These are phyloP conservation scores for Podaxis sp. DNA, from an alignment of 768 basidiomycete species.

Conservation along the genomic window DNA sequence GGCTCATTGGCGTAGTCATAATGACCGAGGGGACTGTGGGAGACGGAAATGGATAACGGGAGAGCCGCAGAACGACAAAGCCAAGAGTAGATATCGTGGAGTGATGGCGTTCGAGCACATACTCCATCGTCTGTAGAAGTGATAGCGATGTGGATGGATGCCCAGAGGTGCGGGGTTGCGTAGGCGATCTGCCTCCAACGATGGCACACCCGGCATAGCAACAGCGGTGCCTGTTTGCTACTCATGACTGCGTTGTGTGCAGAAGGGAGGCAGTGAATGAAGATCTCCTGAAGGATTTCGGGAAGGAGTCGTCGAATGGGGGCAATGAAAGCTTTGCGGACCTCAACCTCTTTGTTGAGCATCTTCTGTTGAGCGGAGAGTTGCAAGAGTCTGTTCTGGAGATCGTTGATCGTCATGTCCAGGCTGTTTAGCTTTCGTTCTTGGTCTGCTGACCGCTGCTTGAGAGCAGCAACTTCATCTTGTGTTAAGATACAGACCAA, in stretches of 20 bases:
- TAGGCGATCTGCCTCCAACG: slow-evolving; percentile 20
- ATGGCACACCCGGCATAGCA: slow-evolving; percentile 19
- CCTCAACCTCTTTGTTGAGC: neutral
- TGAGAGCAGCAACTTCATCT: neutral
- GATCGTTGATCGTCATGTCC: neutral
- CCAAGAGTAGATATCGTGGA: slow-evolving; percentile 1
- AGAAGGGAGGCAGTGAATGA: slow-evolving; percentile 19
- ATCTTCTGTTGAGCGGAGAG: neutral
- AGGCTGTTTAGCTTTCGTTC: neutral
- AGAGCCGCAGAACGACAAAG: neutral
- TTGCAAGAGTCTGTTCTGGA: neutral
- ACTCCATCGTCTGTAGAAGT: neutral
- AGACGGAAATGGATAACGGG: slow-evolving; percentile 2
- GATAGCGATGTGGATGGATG: slow-evolving; percentile 19
- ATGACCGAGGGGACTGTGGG: no score
- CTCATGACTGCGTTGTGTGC: slow-evolving; percentile 18
- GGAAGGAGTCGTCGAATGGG: slow-evolving; percentile 20
- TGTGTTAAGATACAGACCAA: no score
- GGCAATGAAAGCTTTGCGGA: neutral
- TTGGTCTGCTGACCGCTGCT: neutral
- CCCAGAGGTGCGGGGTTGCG: slow-evolving; percentile 21
- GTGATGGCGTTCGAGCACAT: neutral
- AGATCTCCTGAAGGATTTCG: slow-evolving; percentile 24
- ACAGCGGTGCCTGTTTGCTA: slow-evolving; percentile 15
- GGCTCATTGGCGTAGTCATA: no score